A percentile compares a stretch with the other conserved stretches of the same genome.
These are phyloP conservation scores for Rhazya stricta DNA, from an alignment of 257 asterid species.

Conservation along the genomic window DNA sequence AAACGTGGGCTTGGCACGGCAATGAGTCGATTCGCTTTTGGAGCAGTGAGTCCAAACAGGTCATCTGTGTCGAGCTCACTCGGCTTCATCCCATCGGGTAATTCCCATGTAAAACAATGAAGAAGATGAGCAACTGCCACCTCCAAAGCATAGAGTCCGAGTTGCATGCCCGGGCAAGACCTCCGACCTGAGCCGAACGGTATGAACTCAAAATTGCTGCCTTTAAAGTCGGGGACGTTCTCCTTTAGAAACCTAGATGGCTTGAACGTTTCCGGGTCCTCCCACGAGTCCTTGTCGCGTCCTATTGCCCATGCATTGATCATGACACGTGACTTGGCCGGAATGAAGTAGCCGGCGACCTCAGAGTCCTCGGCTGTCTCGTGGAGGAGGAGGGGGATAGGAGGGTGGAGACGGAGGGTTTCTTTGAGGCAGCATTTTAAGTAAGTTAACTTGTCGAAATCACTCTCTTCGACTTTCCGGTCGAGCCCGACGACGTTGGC, in stretches of 20 bases:
- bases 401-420: slow-evolving; percentile 86
- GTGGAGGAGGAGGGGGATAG: slow-evolving; percentile 89
- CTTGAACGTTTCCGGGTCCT: slow-evolving; percentile 47
- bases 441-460: slow-evolving; percentile 58
- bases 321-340: slow-evolving; percentile 60
- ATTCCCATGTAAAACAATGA: slow-evolving; percentile 80
- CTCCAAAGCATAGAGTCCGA: slow-evolving; percentile 72
- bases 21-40: slow-evolving; percentile 58
- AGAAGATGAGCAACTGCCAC: slow-evolving; percentile 77
- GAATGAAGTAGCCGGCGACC: slow-evolving; percentile 62
- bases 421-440: slow-evolving; percentile 66
- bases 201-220: slow-evolving; percentile 63
- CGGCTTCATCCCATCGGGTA: slow-evolving; percentile 88
- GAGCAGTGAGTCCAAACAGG: slow-evolving; percentile 85
- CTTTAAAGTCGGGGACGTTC: slow-evolving; percentile 60
- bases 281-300: slow-evolving; percentile 69
- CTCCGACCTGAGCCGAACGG: slow-evolving; percentile 95
- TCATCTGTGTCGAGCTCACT: slow-evolving; percentile 65
- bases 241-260: slow-evolving; percentile 53
- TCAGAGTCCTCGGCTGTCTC: slow-evolving; percentile 57
- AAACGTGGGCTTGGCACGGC: slow-evolving; percentile 75
- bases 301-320: slow-evolving; percentile 86
- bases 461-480: slow-evolving; percentile 67
- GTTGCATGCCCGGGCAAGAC: slow-evolving; percentile 98
- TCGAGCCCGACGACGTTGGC: slow-evolving; percentile 52